Evolutionary conservation across 805 yeast genomes (phyloP), one percentile per base, ranked within the genome.

Genomic region (Starmerella khaoyaiensis): DNA sequence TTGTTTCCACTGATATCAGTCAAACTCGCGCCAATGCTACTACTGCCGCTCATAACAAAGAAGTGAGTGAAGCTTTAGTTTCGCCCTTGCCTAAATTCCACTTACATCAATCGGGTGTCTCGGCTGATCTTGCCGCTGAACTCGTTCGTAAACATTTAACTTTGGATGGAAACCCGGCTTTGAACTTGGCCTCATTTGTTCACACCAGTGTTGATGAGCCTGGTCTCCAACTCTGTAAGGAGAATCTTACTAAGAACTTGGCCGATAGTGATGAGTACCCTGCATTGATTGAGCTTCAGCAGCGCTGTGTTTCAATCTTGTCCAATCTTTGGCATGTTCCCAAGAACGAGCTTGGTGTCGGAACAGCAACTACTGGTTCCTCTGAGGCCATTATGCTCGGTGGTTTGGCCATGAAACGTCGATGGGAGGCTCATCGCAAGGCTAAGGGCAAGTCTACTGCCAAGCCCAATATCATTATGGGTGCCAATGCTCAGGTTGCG

Each of bases 251-350:
- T 48, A 84, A 86, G 65, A 84, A 84, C 58, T 64, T 84, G 52
- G 94, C 95, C 7, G 96, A 84, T 59, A 77, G 78, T 50, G 95
- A 86, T 56, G 96, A 84, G 64, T 84, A 84, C 57, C 95, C 96
- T 8, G 78, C 84, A 33, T 57, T 84, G 56, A 64, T 80, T 50
- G 87, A 78, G 40, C 54, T 81, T 42, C 93, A 86, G 44, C 69
- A 76, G 44, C 71, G 95, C 48, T 83, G 94, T 60, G 71, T 84
- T 40, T 71, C 83, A 18, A 84, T 84, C 49, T 55, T 84, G 43
- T 74, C 83, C 9, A 70, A 76, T 52, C 57, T 84, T 51, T 84
- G 95, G 95, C 63, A 82, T 53, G 86, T 83, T 9, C 77, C 76
- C 6, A 51, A 57, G 40, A 54, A 47, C 31, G 55, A 50, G 44